Evolutionary conservation across 371 early-diverging fungal genomes (phyloP).

Genomic region (Dinochytrium kinnereticum): DNA sequence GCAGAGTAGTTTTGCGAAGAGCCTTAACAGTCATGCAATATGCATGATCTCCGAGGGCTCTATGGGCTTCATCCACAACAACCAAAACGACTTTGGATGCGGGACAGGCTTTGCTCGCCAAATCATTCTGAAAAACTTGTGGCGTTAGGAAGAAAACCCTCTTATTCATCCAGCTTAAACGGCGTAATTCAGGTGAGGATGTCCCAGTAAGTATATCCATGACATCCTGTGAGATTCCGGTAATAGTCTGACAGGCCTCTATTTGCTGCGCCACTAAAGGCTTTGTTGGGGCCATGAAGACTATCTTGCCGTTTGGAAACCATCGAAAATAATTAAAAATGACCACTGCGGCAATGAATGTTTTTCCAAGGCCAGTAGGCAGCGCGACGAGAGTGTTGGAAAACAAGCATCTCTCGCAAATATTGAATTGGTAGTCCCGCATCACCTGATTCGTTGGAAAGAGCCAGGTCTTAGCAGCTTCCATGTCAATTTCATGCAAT

Average conservation of each 20-base stretch:
- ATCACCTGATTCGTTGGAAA: slow-evolving; percentile 80
- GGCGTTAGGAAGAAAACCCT: slow-evolving; percentile 89
- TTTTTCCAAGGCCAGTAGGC: slow-evolving; percentile 85
- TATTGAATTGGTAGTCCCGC: slow-evolving; percentile 89
- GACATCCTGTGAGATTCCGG: slow-evolving; percentile 73
- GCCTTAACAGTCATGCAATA: slow-evolving; percentile 73
- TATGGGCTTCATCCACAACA: slow-evolving; percentile 94
- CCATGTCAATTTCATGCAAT: slow-evolving; percentile 58
- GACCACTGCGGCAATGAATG: slow-evolving; percentile 94
- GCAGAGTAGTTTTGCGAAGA: slow-evolving; percentile 54
- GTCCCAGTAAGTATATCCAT: slow-evolving; percentile 78
- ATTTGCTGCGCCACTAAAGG: slow-evolving; percentile 94
- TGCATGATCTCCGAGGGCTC: slow-evolving; percentile 84
- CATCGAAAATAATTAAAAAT: slow-evolving; percentile 86
- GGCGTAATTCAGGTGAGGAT: slow-evolving; percentile 61
- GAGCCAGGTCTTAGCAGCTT: slow-evolving; percentile 72
- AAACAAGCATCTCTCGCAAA: slow-evolving; percentile 77
- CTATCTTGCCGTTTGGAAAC: slow-evolving; percentile 87
- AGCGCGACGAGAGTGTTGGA: slow-evolving; percentile 89
- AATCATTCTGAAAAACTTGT: slow-evolving; percentile 86
- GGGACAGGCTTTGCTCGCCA: slow-evolving; percentile 52
- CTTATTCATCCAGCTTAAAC: slow-evolving; percentile 42
- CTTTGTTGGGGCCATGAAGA: slow-evolving; percentile 91
- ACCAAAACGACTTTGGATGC: slow-evolving; percentile 61
- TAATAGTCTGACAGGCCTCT: slow-evolving; percentile 77